These are phyloP conservation scores for Fusarium camptoceras DNA, from an alignment of 2,329 filamentous ascomycete genomes.

Conservation along the genomic window DNA sequence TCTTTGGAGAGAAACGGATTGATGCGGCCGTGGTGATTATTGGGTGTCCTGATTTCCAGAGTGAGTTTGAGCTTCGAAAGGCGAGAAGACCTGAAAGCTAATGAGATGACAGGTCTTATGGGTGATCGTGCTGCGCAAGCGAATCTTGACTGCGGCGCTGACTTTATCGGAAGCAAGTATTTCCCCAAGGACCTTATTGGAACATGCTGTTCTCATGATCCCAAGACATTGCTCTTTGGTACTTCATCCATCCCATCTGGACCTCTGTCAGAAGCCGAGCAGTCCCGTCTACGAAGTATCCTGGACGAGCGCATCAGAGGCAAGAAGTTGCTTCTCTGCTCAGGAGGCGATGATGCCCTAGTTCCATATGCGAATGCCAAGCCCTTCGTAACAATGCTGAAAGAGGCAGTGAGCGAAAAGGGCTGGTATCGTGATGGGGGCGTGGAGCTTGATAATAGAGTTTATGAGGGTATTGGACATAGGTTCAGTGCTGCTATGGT, in stretches of 20 bases:
- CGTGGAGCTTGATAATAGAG: conserved; percentile 70
- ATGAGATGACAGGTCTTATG: conserved; percentile 68
- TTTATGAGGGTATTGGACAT: conserved; percentile 78
- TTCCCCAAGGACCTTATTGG: conserved; percentile 78
- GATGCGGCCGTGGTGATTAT: conserved; percentile 84
- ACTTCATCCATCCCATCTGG: conserved; percentile 53
- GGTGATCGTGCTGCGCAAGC: conserved; percentile 79
- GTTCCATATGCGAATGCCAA: conserved; percentile 73
- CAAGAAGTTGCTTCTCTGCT: conserved; percentile 74
- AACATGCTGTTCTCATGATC: conserved; percentile 75
- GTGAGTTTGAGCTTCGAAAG: conserved; percentile 53
- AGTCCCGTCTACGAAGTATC: conserved; percentile 58
- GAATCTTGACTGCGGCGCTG: conserved; percentile 63
- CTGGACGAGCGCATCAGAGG: conserved; percentile 64
- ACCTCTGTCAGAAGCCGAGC: conserved; percentile 52
- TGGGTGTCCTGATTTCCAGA: conserved; percentile 88
- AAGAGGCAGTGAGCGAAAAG: conserved; percentile 58
- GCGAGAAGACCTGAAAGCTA: neutral
- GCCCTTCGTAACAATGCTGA: conserved; percentile 72
- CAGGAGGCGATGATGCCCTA: conserved; percentile 75
- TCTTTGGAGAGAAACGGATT: conserved; percentile 83
- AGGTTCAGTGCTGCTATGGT: conserved; percentile 76
- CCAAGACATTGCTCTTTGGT: conserved; percentile 78
- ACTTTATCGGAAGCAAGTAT: conserved; percentile 80
- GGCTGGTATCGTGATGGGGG: conserved; percentile 67